Evolutionary conservation across 2,329 filamentous ascomycete species (phyloP).

Genomic region (Exserohilum turcica): DNA sequence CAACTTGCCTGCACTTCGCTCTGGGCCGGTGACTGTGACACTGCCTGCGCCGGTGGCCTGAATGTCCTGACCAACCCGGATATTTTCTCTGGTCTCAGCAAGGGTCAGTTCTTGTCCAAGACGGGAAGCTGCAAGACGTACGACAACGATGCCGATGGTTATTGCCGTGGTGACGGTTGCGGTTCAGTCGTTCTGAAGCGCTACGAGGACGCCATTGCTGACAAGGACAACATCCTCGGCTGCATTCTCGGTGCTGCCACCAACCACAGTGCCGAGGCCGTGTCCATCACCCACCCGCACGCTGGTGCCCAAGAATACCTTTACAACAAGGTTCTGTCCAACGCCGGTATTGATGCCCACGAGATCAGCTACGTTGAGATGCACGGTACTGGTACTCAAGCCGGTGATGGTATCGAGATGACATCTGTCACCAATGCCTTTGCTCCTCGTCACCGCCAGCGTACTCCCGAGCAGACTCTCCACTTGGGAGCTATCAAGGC

Average conservation of each 20-base stretch:
- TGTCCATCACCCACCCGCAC: constrained; percentile 84
- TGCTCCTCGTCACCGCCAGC: constrained; percentile 59
- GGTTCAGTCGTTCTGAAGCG: constrained; percentile 79
- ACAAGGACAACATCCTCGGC: constrained; percentile 74
- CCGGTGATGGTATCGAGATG: constrained; percentile 83
- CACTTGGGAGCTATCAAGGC: constrained; percentile 62
- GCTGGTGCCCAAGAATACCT: constrained; percentile 74
- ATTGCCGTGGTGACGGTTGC: constrained; percentile 79
- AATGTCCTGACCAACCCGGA: constrained; percentile 82
- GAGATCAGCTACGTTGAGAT: constrained; percentile 86
- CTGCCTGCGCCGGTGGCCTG: constrained; percentile 77
- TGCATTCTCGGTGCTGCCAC: constrained; percentile 76
- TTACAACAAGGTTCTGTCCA: constrained; percentile 71
- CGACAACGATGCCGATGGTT: constrained; percentile 79
- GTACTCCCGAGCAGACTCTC: constrained; percentile 56
- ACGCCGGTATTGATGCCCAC: constrained; percentile 74
- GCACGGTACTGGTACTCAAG: constrained; percentile 88
- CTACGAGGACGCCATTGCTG: constrained; percentile 75
- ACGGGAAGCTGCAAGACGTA: constrained; percentile 80
- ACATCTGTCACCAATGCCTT: constrained; percentile 71
- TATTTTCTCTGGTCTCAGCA: constrained; percentile 75
- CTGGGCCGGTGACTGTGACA: constrained; percentile 78
- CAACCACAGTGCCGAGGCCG: constrained; percentile 80
- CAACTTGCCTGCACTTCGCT: constrained; percentile 74
- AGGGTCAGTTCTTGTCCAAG: constrained; percentile 78